Evolutionary conservation across 2,329 filamentous ascomycete genomes (phyloP), one percentile per base, ranked within the genome.

Genomic region (Zymoseptoria brevis): DNA sequence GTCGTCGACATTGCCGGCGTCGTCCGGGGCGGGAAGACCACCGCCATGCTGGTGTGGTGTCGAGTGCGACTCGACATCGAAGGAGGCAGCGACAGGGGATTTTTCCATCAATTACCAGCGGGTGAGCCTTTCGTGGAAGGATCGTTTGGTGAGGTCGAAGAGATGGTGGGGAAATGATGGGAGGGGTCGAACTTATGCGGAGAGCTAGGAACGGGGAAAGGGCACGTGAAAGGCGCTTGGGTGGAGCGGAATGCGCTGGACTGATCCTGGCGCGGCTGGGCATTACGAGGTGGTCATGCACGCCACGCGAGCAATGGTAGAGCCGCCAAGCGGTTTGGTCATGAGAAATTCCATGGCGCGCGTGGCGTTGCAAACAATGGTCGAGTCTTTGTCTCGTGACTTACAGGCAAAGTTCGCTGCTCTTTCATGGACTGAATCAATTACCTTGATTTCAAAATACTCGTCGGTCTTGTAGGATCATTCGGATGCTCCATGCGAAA

Each of bases 51-150:
- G 62, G 35, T 60, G 58, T 54, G 59, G 58, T 57, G 63, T 58
- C 58, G 65, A 60, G 53, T 60, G 58, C 58, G 59, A 60, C 56
- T 66, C 61, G 57, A 63, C 60, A 60, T 64, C 54, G 60, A 61
- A 56, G 57, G 57, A 60, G 58, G 65, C 52, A 54, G 58, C 57
- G 19, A 55, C 58, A 56, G 60, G 62, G 54, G 65, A 60, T 63
- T 68, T 65, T 67, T 64, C 66, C 66, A 68, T 68, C 65, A 65
- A 67, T 62, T 61, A 64, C 41, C 56, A 45, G 45, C 30, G 49
- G 56, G 35, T 53, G 51, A 58, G 61, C 57, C 55, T 53, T 57
- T 61, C 56, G 58, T 57, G 56, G 51, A 53, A 53, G 51, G 51
- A 53, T 53, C 51, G 51, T 53, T 22, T 53, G 51, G 22, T 45